Percentiles rank a stretch among this genome's conserved stretches.
Conservation (phyloP, 1,139 yeast species). For the Debaryomyces subglobosus region DNA sequence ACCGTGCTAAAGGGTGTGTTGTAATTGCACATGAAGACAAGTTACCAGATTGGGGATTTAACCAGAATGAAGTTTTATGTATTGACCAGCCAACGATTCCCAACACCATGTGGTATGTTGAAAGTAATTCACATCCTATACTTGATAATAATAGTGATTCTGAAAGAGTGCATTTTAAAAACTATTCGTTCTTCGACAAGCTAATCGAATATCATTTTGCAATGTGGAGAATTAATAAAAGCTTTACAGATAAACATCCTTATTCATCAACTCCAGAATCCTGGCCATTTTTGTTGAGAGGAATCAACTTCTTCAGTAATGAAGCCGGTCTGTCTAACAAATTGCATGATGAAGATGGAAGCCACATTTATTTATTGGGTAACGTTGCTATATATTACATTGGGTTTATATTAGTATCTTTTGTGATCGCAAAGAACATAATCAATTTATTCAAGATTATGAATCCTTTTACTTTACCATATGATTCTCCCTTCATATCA, state of each 20-base stretch:
- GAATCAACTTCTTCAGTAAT: conserved; percentile 34
- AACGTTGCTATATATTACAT: conserved; percentile 37
- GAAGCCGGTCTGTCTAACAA: conserved; percentile 19
- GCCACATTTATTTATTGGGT: conserved; percentile 41
- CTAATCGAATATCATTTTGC: conserved; percentile 39
- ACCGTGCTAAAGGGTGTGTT: conserved; percentile 61
- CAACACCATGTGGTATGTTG: conserved; percentile 68
- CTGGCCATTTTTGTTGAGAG: conserved; percentile 44
- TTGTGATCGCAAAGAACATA: conserved; percentile 23
- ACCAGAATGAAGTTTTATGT: conserved; percentile 78
- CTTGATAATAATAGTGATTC: conserved; percentile 29
- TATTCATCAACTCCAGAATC: conserved; percentile 36
- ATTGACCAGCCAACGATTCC: conserved; percentile 62
- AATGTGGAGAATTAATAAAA: conserved; percentile 34
- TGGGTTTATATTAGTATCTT: conserved; percentile 25
- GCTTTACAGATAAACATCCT: conserved; percentile 29
- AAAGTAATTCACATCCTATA: conserved; percentile 58
- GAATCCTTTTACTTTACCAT: conserved; percentile 35
- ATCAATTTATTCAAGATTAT: conserved; percentile 24
- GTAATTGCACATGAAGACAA: conserved; percentile 62
- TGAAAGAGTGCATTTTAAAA: conserved; percentile 31
- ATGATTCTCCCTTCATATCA: conserved; percentile 17
- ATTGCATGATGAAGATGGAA: conserved; percentile 26
- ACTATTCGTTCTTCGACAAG: conserved; percentile 32
- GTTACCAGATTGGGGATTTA: conserved; percentile 71